phyloP scores from a whole-genome alignment of 225 moss, liverwort and hornwort species.

The Ulota crispa region DNA sequence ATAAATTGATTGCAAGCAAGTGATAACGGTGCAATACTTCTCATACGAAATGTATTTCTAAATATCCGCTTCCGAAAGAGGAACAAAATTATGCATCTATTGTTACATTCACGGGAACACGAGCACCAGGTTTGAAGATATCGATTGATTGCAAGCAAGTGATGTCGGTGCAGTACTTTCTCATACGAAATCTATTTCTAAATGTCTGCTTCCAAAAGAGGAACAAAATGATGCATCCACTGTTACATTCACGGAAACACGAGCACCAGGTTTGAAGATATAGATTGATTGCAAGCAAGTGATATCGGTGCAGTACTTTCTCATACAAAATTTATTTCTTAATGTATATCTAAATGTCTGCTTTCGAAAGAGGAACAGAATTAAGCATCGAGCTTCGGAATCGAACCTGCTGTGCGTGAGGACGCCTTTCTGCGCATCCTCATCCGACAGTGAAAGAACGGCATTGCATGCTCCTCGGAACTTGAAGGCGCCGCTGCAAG shows the following conservation, averaged over 20 bases:
- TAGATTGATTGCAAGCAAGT: background rate
- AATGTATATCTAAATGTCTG: background rate
- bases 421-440: constrained; percentile 64
- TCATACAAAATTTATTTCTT: background rate
- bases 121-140: background rate
- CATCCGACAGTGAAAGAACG: constrained; percentile 62
- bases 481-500: constrained; percentile 75
- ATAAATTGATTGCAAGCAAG: background rate
- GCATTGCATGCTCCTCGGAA: constrained; percentile 89
- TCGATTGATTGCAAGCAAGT: background rate
- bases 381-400: background rate
- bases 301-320: background rate
- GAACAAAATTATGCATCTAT: background rate
- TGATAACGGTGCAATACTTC: background rate
- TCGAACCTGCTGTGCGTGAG: constrained; percentile 81
- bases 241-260: background rate
- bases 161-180: background rate
- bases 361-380: background rate
- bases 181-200: background rate
- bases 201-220: background rate
- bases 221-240: background rate
- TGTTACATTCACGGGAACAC: background rate
- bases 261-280: background rate
- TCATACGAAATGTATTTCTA: background rate
- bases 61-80: background rate